Conservation (phyloP, 2,329 filamentous ascomycete species). For the Cladobotryum mycophilum region DNA sequence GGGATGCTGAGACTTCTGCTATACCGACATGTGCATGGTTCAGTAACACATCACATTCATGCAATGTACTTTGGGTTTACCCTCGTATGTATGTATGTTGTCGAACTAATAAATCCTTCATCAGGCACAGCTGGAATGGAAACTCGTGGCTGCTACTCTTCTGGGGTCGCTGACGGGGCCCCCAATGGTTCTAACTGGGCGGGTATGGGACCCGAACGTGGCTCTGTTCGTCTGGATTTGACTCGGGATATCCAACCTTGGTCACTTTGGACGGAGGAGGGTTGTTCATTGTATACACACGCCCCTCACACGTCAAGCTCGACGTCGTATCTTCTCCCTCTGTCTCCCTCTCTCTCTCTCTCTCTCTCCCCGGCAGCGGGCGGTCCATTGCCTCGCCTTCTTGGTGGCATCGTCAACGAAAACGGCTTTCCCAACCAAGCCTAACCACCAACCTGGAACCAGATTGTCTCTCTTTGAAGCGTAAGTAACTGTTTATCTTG, state of each 20-base stretch:
- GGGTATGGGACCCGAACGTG: slow-evolving; percentile 14
- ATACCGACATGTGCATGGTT: no score
- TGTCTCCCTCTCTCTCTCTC: no score
- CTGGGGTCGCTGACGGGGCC: neutral
- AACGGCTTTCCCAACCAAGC: no score
- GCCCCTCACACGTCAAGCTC: slow-evolving; percentile 1
- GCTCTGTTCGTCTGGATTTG: slow-evolving; percentile 6
- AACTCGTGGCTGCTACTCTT: neutral
- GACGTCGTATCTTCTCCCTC: no score
- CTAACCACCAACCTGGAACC: no score
- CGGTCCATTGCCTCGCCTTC: neutral
- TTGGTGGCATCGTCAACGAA: neutral
- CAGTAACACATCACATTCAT: neutral
- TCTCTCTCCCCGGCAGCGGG: slow-evolving; percentile 3
- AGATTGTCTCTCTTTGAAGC: no score
- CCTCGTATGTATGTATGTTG: neutral
- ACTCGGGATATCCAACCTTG: neutral
- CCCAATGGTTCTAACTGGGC: neutral
- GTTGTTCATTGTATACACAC: slow-evolving; percentile 4
- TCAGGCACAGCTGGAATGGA: slow-evolving; percentile 8
- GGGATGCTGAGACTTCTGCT: neutral
- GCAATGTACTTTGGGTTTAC: neutral
- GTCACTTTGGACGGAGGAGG: no score
- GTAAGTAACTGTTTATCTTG: no score
- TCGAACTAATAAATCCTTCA: neutral